Evolutionary conservation across 1,284 basidiomycete species (phyloP).

Genomic region (Ceratorhiza oryzae-sativae): DNA sequence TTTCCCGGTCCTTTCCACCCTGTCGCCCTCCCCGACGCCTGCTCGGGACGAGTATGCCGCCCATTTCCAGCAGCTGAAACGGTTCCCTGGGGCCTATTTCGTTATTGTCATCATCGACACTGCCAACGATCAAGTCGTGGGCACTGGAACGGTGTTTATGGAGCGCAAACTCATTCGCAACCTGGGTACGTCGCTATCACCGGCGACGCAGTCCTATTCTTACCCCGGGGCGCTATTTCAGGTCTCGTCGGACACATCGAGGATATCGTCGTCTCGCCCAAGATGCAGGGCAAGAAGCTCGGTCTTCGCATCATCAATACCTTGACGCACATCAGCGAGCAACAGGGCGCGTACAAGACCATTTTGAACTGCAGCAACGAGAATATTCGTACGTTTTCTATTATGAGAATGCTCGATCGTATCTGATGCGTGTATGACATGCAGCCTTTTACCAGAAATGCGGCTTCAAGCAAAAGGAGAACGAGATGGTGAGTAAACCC

Average conservation of each 20-base stretch:
- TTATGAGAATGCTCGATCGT: constrained; percentile 13
- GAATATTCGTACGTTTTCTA: constrained; percentile 80
- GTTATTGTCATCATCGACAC: constrained; percentile 84
- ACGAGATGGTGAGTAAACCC: constrained; percentile 74
- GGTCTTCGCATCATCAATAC: constrained; percentile 88
- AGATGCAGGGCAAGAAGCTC: constrained; percentile 87
- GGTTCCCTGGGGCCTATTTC: constrained; percentile 74
- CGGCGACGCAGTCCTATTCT: not conserved
- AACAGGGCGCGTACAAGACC: constrained; percentile 87
- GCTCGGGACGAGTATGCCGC: constrained; percentile 71
- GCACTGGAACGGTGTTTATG: constrained; percentile 82
- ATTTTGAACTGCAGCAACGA: constrained; percentile 93
- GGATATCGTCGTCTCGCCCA: constrained; percentile 92
- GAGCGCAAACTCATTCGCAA: constrained; percentile 90
- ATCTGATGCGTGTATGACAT: constrained; percentile 42
- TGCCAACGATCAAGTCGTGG: constrained; percentile 80
- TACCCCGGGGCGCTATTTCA: constrained; percentile 47
- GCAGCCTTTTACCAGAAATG: constrained; percentile 99
- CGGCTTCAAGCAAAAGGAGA: constrained; percentile 87
- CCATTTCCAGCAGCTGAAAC: constrained; percentile 69
- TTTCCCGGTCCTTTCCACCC: constrained; percentile 79
- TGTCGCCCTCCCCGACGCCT: constrained; percentile 80
- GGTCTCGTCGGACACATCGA: constrained; percentile 94
- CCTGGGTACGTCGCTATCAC: constrained; percentile 8
- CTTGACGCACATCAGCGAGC: constrained; percentile 80